Evolutionary conservation across 192 early-diverging fungal species (phyloP), one percentile per base, ranked within the genome.

Genomic region (Coemansia sp.): DNA sequence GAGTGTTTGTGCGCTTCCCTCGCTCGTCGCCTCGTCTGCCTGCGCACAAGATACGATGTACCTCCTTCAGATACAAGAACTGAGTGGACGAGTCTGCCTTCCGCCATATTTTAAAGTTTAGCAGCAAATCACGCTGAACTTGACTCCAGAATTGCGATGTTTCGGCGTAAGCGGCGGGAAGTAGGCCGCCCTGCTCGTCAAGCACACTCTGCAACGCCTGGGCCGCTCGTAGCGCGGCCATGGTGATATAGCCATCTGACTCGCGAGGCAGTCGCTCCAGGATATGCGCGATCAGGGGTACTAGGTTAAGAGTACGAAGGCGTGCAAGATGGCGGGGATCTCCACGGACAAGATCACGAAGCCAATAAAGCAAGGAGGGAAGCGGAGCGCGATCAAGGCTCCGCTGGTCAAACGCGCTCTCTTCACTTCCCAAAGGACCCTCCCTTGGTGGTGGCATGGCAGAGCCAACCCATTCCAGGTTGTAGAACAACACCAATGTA

Each of bases 71-170:
- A 38, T 80, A 75, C 24, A 43, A 54, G 64, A 65, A 12, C 70
- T 80, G 78, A 6, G 63, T 69, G 20, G 34, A 64, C 15, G 49
- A 63, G 20, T 68, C 63, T 2, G 78, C 78, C 12, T 51, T 52
- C 4, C 78, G 68, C 78, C 78, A 80, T 10, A 80, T 76, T 6
- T 66, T 65, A 49, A 80, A 36, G 24, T 80, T 80, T 12, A 80
- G 46, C 18, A 80, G 38, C 29, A 80, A 63, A 22, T 66, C 70
- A 1, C 66, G 70, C 63, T 80, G 79, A 3, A 76, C 74, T 42
- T 76, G 79, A 27, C 65, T 67, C 79, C 79, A 80, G 16, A 80
- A 61, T 54, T 43, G 63, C 13, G 79, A 76, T 5, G 71, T 70
- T 31, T 57, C 71, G 0, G 55, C 16, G 54, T 76, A 73, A 5